These are phyloP conservation scores for Syncephalastrum sp. DNA, from an alignment of 371 early-diverging fungal species.

Conservation along the genomic window DNA sequence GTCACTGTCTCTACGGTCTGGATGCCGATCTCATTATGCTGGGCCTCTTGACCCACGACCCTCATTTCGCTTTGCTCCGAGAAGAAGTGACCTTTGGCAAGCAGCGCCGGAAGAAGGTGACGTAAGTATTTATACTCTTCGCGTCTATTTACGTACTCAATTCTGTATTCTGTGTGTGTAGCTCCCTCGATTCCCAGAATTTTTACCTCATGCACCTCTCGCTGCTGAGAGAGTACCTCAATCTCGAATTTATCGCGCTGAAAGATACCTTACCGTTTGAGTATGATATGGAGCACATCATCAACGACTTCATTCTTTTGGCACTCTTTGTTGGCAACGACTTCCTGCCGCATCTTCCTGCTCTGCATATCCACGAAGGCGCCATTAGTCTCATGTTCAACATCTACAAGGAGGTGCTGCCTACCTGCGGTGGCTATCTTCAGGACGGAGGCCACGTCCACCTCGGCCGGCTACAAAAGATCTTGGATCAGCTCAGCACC, in stretches of 20 bases:
- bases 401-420: slow-evolving; percentile 78
- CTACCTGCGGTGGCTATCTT: slow-evolving; percentile 77
- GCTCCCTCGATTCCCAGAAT: slow-evolving; percentile 56
- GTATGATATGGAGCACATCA: slow-evolving; percentile 89
- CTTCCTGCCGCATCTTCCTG: slow-evolving; percentile 96
- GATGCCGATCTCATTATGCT: slow-evolving; percentile 99
- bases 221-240: slow-evolving; percentile 89
- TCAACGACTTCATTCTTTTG: slow-evolving; percentile 96
- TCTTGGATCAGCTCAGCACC: slow-evolving; percentile 60
- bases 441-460: slow-evolving; percentile 81
- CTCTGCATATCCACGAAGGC: slow-evolving; percentile 93
- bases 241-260: slow-evolving; percentile 77
- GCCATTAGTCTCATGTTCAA: slow-evolving; percentile 86
- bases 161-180: background rate
- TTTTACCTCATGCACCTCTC: slow-evolving; percentile 86
- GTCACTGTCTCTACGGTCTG: slow-evolving; percentile 97
- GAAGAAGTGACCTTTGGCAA: slow-evolving; percentile 93
- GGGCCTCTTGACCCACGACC: slow-evolving; percentile 93
- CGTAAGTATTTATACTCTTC: slow-evolving; percentile 19
- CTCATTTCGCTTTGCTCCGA: slow-evolving; percentile 94
- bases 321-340: slow-evolving; percentile 98
- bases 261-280: slow-evolving; percentile 51
- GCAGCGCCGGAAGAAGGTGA: slow-evolving; percentile 56
- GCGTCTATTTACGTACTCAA: background rate
- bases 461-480: slow-evolving; percentile 58